Evolutionary conservation across 2,329 filamentous ascomycete species (phyloP), one percentile per base, ranked within the genome.

Genomic region (Claviceps citrina): DNA sequence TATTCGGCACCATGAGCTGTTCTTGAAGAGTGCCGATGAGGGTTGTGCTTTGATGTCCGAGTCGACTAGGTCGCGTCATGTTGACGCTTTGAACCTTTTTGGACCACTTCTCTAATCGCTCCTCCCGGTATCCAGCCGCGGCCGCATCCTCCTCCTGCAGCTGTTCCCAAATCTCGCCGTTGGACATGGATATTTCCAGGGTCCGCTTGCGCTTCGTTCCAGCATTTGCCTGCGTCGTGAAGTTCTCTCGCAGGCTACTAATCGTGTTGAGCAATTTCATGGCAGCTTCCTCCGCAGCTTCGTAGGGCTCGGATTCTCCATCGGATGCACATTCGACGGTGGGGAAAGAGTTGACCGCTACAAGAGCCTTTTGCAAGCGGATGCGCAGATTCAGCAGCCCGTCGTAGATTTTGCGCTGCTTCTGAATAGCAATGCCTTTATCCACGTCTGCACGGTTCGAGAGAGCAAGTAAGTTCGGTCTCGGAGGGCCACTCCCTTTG

Each of bases 21-120:
- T 79, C 73, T 43, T 76, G 71, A 1, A 91, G 69, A 2, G 78
- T 68, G 24, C 72, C 70, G n/a, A 78, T 73, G 36, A 89, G 69
- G 59, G 54, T 56, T 41, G 54, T 60, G 43, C 52, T 57, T 26
- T 51, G 52, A 7, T 54, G 51, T 15, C 52, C 49, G 1, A 60
- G 46, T 10, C 48, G 47, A 30, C 43, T 50, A 8, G 47, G 38
- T 7, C 49, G 47, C 8, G 50, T 48, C 28, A 57, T 50, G 32
- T 56, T 60, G 35, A 85, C 78, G 26, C 57, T 58, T 40, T 61
- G 59, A 27, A 65, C 63, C 59, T 89, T 91, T 42, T 70, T 66
- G 15, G 86, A 91, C 91, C 91, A 98, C 59, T 93, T 93, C 54
- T 94, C 81, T 10, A 98, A 69, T 1, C 80, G 73, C 16, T 74